These are phyloP conservation scores for Phialophora macrospora DNA, from an alignment of 2,329 filamentous ascomycete species.

Conservation along the genomic window DNA sequence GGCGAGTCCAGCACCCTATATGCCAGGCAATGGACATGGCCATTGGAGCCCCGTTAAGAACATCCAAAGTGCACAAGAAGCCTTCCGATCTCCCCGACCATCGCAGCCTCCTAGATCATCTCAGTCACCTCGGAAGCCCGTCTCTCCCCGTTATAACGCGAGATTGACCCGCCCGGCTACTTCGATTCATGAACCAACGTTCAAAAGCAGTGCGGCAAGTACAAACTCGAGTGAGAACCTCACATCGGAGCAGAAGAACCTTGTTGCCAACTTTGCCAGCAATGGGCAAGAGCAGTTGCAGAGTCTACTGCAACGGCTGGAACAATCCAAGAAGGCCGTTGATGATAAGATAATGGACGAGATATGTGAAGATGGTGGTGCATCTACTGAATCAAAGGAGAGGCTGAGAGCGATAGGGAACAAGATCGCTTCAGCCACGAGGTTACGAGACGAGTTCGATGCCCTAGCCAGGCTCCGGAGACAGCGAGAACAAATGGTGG, in stretches of 20 bases:
- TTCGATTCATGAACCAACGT: constrained; percentile 7
- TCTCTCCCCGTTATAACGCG: background rate
- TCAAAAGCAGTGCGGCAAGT: constrained; percentile 27
- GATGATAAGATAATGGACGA: constrained; percentile 35
- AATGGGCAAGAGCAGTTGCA: constrained; percentile 26
- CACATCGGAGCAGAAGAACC: constrained; percentile 24
- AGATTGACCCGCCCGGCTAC: background rate
- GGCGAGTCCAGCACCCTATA: background rate
- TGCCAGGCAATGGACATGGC: background rate
- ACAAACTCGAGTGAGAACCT: constrained; percentile 8
- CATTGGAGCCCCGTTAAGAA: background rate
- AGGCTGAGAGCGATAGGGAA: constrained; percentile 41
- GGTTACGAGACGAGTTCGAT: constrained; percentile 42
- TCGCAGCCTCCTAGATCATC: background rate
- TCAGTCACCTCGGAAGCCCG: constrained; percentile 12
- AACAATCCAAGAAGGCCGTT: constrained; percentile 30
- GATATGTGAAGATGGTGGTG: constrained; percentile 36
- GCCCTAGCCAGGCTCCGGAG: constrained; percentile 32
- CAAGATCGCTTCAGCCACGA: constrained; percentile 46
- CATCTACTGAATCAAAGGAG: constrained; percentile 30
- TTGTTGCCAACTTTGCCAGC: constrained; percentile 29
- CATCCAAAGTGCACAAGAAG: background rate
- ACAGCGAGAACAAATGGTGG: constrained; percentile 33
- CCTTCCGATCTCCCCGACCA: constrained; percentile 1
- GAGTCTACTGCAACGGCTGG: constrained; percentile 32